These are phyloP conservation scores for Sporothrix protearum DNA, from an alignment of 2,329 filamentous ascomycete genomes.

Conservation along the genomic window DNA sequence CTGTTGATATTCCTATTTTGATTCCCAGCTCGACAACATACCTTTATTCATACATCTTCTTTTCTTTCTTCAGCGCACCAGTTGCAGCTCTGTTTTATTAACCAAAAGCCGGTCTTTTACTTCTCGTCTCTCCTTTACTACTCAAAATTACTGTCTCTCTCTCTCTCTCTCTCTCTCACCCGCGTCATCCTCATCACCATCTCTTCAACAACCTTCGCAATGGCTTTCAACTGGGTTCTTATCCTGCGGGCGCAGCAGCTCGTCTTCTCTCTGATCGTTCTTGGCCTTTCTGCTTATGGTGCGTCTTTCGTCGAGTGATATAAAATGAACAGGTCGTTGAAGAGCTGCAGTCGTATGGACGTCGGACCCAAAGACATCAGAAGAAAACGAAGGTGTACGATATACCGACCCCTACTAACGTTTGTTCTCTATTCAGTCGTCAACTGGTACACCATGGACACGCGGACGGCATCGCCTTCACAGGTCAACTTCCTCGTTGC, in stretches of 20 bases:
- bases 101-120: conserved; percentile 24
- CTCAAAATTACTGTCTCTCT: background rate
- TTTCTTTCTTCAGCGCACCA: conserved; percentile 33
- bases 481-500: conserved; percentile 59
- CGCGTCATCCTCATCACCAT: background rate
- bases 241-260: conserved; percentile 47
- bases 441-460: conserved; percentile 58
- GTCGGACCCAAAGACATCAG: background rate
- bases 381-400: background rate
- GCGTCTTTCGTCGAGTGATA: conserved; percentile 24
- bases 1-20: background rate
- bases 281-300: conserved; percentile 51
- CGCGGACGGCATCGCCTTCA: conserved; percentile 50
- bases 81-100: conserved; percentile 28
- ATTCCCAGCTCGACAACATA: conserved; percentile 3
- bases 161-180: conserved; percentile 21
- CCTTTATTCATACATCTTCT: conserved; percentile 28
- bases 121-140: conserved; percentile 24
- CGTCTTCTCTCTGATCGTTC: conserved; percentile 44
- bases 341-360: background rate
- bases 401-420: background rate
- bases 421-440: conserved; percentile 44
- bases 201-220: conserved; percentile 32
- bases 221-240: conserved; percentile 40
- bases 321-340: background rate